Conservation (phyloP, 805 yeast genomes). For the Millerozyma acaciae region DNA sequence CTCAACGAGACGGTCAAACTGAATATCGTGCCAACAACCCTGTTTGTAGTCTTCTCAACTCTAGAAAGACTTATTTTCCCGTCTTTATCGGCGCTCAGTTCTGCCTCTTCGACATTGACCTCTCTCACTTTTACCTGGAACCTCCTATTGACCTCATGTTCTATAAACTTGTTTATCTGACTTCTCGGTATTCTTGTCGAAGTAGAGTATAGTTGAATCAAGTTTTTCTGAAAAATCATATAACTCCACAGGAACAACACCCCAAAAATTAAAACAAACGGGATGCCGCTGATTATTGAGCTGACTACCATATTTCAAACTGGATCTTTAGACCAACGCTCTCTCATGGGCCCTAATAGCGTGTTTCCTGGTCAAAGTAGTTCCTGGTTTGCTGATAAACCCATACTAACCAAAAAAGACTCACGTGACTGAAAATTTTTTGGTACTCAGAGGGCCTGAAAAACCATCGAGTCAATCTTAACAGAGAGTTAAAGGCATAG, state of each 20-base stretch:
- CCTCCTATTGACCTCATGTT: slow-evolving; percentile 12
- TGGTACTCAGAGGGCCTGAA: too few species aligned
- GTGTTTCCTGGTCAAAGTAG: too few species aligned
- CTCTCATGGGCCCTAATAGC: too few species aligned
- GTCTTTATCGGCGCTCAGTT: slow-evolving; percentile 9
- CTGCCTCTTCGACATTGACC: slow-evolving; percentile 14
- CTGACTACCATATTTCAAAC: too few species aligned
- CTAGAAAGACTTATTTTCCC: slow-evolving; percentile 1
- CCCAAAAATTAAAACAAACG: slow-evolving; percentile 13
- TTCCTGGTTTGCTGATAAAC: too few species aligned
- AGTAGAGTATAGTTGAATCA: slow-evolving; percentile 22
- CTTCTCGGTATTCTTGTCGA: slow-evolving; percentile 14
- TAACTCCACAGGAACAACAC: slow-evolving; percentile 18
- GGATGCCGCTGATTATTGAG: slow-evolving; percentile 11
- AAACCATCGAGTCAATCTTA: too few species aligned
- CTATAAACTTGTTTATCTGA: slow-evolving; percentile 23
- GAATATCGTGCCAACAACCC: slow-evolving; percentile 24
- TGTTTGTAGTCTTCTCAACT: slow-evolving; percentile 5
- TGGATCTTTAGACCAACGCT: too few species aligned
- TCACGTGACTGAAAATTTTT: too few species aligned
- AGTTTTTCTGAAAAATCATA: slow-evolving; percentile 20
- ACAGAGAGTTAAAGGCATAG: too few species aligned
- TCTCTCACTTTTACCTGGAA: slow-evolving; percentile 13
- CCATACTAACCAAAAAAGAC: too few species aligned
- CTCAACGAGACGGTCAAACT: slow-evolving; percentile 28